A percentile compares a stretch with the other conserved stretches of the same genome.
phyloP scores from a whole-genome alignment of 768 basidiomycete genomes.

The Multifurca ochricompacta region DNA sequence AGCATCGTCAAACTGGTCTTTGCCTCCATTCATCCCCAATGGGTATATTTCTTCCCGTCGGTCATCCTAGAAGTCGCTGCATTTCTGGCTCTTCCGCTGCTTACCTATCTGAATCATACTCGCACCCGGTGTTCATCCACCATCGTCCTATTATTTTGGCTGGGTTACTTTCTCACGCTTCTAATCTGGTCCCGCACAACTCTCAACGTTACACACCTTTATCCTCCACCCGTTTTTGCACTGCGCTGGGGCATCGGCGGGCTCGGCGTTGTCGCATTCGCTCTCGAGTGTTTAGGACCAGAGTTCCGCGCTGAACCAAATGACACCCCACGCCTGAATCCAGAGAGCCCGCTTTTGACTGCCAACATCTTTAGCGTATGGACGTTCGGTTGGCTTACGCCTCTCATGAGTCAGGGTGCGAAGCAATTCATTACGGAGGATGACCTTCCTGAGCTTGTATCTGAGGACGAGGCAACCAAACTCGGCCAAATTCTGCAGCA shows the following conservation, averaged over 20 bases:
- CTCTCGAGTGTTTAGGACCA: constrained; percentile 63
- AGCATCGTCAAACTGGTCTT: constrained; percentile 40
- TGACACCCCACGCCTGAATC: constrained; percentile 30
- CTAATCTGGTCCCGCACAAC: constrained; percentile 57
- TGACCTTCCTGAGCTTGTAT: constrained; percentile 71
- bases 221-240: constrained; percentile 32
- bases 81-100: constrained; percentile 37
- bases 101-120: constrained; percentile 65
- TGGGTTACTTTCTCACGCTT: constrained; percentile 45
- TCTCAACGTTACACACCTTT: constrained; percentile 27
- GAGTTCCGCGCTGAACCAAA: constrained; percentile 35
- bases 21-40: constrained; percentile 30
- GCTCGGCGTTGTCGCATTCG: constrained; percentile 49
- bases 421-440: constrained; percentile 67
- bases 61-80: constrained; percentile 55
- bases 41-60: constrained; percentile 39
- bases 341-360: constrained; percentile 63
- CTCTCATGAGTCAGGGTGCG: constrained; percentile 63
- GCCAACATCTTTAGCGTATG: constrained; percentile 80
- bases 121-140: constrained; percentile 64
- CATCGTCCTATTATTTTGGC: constrained; percentile 76
- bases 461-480: constrained; percentile 59
- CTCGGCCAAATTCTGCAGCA: constrained; percentile 54
- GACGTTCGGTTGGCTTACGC: constrained; percentile 84
- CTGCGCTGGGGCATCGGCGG: constrained; percentile 38